These are phyloP conservation scores for Plasmodium knowlesi DNA, from an alignment of 169 alveolate genomes.

Conservation along the genomic window DNA sequence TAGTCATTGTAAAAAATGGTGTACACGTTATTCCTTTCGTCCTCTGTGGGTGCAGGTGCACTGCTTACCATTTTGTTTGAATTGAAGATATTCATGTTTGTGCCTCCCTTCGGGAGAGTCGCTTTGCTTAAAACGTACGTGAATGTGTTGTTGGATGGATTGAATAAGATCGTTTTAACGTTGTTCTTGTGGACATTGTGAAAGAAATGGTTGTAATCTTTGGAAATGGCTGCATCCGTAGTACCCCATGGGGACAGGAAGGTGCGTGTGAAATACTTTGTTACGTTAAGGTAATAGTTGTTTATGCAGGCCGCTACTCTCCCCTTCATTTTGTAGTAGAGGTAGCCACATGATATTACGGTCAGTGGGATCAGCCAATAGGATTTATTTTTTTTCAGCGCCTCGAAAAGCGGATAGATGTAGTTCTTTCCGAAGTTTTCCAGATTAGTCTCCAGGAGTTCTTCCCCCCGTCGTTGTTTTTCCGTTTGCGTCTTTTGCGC, in stretches of 20 bases:
- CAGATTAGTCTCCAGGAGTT: not conserved
- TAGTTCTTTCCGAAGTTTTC: conserved; percentile 9
- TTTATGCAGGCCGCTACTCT: not conserved
- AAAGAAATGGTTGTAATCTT: conserved; percentile 61
- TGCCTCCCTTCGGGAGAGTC: not conserved
- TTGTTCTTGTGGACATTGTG: conserved; percentile 49
- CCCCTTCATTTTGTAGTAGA: conserved; percentile 40
- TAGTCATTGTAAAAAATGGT: conserved; percentile 54
- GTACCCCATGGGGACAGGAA: not conserved
- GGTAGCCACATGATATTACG: conserved; percentile 7
- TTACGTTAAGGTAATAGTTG: not conserved
- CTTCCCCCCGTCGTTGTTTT: not conserved
- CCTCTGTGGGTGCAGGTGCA: not conserved
- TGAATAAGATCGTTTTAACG: conserved; percentile 26
- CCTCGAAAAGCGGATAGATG: not conserved
- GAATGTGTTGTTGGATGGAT: conserved; percentile 47
- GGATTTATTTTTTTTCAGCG: conserved; percentile 8
- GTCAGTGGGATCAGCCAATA: conserved; percentile 69
- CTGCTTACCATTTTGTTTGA: not conserved
- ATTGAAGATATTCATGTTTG: not conserved
- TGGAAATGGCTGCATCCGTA: not conserved
- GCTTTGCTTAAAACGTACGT: conserved; percentile 11
- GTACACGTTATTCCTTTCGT: not conserved
- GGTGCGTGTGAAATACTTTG: not conserved
- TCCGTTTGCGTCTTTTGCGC: not conserved